Conservation (phyloP, 2,329 filamentous ascomycete species). For the Apiospora rasikravindrae region DNA sequence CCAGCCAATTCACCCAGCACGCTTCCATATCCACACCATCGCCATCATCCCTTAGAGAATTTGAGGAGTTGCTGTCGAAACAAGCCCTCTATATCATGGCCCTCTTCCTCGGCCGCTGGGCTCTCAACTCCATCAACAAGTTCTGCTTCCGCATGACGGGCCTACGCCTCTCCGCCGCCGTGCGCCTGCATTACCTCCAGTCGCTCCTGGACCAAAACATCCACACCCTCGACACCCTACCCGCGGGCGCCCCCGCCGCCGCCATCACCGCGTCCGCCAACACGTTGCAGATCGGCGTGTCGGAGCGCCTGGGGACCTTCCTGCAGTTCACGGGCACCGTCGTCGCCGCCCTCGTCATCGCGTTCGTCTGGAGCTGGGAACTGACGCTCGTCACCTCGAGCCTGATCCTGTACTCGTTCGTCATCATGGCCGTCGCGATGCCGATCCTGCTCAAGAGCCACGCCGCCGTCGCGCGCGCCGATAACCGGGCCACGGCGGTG, state of each 20-base stretch:
- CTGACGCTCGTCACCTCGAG: constrained; percentile 61
- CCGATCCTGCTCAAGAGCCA: constrained; percentile 58
- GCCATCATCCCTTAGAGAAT: constrained; percentile 39
- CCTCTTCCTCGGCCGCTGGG: constrained; percentile 69
- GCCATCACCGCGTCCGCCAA: constrained; percentile 67
- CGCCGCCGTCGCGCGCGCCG: constrained; percentile 49
- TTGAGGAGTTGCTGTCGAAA: constrained; percentile 45
- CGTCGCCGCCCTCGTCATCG: constrained; percentile 54
- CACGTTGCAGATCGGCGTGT: constrained; percentile 64
- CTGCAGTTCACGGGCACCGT: constrained; percentile 58
- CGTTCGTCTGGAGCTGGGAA: constrained; percentile 60
- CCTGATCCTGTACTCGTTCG: constrained; percentile 56
- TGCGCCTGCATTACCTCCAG: constrained; percentile 66
- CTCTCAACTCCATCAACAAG: constrained; percentile 63
- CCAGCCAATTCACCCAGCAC: constrained; percentile 51
- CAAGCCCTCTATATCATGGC: constrained; percentile 68
- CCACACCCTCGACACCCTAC: constrained; percentile 67
- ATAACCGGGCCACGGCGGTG: constrained; percentile 58
- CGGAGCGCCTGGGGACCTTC: constrained; percentile 62
- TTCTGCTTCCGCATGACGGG: constrained; percentile 64
- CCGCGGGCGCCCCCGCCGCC: constrained; percentile 59
- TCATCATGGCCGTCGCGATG: constrained; percentile 52
- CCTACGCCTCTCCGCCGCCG: constrained; percentile 60
- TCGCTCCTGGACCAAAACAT: constrained; percentile 66
- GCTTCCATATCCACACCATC: constrained; percentile 35